Evolutionary conservation across 2,329 filamentous ascomycete species (phyloP).

Genomic region (Aureobasidium sp.): DNA sequence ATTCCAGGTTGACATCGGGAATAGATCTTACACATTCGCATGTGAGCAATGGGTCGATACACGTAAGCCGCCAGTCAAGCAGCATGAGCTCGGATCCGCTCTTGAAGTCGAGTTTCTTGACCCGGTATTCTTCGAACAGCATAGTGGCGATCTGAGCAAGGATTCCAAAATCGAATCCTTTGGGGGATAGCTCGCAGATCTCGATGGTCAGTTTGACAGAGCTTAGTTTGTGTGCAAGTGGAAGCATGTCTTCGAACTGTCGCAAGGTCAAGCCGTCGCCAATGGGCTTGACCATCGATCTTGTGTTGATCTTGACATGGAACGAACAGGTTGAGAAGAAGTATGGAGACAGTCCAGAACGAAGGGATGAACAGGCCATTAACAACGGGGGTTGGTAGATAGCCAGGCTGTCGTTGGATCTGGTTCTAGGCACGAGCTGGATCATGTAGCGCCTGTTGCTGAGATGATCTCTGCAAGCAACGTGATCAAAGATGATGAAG

Average conservation of each 20-base stretch:
- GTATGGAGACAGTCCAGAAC: neutral
- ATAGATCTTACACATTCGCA: neutral
- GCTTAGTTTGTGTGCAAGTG: neutral
- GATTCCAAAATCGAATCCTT: neutral
- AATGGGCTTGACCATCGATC: neutral
- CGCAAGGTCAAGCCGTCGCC: neutral
- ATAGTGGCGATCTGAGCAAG: neutral
- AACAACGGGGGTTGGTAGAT: neutral
- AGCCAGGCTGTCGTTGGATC: neutral
- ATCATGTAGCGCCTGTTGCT: neutral
- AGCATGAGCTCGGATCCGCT: no score
- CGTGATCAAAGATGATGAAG: neutral
- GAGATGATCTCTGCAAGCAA: neutral
- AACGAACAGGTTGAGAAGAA: neutral
- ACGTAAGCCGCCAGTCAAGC: neutral
- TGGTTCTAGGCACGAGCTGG: neutral
- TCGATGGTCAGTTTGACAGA: neutral
- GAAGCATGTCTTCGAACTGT: neutral
- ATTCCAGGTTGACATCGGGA: neutral
- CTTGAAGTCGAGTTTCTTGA: neutral
- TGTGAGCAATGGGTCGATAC: neutral
- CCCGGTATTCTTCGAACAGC: neutral
- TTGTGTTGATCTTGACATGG: neutral
- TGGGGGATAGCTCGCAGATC: neutral
- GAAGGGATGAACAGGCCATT: neutral